Evolutionary conservation across 257 asterid species (phyloP).

Genomic region (Eustoma russellianum): DNA sequence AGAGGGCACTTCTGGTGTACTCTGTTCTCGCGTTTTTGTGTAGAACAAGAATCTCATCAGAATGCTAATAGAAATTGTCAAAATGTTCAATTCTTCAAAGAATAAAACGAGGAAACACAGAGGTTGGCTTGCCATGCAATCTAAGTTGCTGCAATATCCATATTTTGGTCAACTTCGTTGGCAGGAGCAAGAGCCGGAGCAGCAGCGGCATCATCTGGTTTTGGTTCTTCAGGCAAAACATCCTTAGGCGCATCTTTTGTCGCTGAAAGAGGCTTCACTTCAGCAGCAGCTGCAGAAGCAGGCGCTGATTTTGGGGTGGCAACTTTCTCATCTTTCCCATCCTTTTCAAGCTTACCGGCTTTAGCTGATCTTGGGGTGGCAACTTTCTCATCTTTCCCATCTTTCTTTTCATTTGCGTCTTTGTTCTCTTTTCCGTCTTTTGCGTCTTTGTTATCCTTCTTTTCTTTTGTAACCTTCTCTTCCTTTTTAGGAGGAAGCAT

Average conservation of each 20-base stretch:
- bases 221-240: constrained; percentile 22
- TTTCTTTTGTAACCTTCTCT: constrained; percentile 16
- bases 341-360: constrained; percentile 6
- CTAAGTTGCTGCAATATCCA: constrained; percentile 21
- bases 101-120: background rate
- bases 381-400: constrained; percentile 12
- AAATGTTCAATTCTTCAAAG: background rate
- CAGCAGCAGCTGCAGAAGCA: constrained; percentile 12
- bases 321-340: constrained; percentile 6
- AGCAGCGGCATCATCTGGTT: constrained; percentile 19
- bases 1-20: no score
- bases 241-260: constrained; percentile 10
- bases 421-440: constrained; percentile 11
- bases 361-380: constrained; percentile 6
- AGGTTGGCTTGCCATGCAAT: constrained; percentile 17
- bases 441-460: constrained; percentile 5
- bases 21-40: no score
- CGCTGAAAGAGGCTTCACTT: constrained; percentile 21
- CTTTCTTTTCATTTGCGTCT: constrained; percentile 7
- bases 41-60: no score
- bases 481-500: constrained; percentile 65
- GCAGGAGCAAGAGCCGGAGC: constrained; percentile 14
- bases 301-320: constrained; percentile 5
- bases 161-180: constrained; percentile 15
- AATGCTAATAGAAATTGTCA: no score